Base-by-base conservation (phyloP, 78 protist species). In the Pigoraptor vietnamica region DNA sequence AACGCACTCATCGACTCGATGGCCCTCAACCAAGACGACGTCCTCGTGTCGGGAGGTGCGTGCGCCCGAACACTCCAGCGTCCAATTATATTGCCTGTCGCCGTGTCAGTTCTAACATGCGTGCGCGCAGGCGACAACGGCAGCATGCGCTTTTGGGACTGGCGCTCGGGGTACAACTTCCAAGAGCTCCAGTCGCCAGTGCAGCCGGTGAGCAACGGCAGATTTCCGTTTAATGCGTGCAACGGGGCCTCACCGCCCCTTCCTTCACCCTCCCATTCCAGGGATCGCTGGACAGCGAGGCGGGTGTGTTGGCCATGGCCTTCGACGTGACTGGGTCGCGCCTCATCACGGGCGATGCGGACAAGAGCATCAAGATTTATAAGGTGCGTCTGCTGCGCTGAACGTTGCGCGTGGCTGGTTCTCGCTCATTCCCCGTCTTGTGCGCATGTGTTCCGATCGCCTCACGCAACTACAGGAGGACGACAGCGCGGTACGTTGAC, bases 241-340 rank as follows among this genome's bases (percentile, higher is more conserved):
- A n/a, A n/a, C n/a, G n/a, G n/a, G n/a, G n/a, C n/a, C n/a, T n/a
- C n/a, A n/a, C n/a, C n/a, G n/a, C n/a, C n/a, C n/a, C n/a, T n/a
- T n/a, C n/a, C n/a, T n/a, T n/a, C n/a, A n/a, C n/a, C n/a, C n/a
- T n/a, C n/a, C n/a, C n/a, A n/a, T 39, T 36, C 1, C 6, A 83
- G 37, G 96, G 97, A 29, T 96, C 97, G 0, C 94, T 96, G 0
- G 96, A 93, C 25, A 0, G 88, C 24, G 98, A 98, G 91, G 90
- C 93, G 0, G 99, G 99, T 88, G 94, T 99, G 82, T 90, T 87
- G 32, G 88, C 94, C 37, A 1, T 89, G 88, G 2, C 96, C 6
- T 99, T 99, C 35, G 99, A 99, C 93, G 56, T 55, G 90, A 90
- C 98, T 19, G 99, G 99, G 24, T n/a, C 96, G 0, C 93, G 99